Conservation (phyloP, 2,329 filamentous ascomycete genomes). For the Acrocalymma vagum region DNA sequence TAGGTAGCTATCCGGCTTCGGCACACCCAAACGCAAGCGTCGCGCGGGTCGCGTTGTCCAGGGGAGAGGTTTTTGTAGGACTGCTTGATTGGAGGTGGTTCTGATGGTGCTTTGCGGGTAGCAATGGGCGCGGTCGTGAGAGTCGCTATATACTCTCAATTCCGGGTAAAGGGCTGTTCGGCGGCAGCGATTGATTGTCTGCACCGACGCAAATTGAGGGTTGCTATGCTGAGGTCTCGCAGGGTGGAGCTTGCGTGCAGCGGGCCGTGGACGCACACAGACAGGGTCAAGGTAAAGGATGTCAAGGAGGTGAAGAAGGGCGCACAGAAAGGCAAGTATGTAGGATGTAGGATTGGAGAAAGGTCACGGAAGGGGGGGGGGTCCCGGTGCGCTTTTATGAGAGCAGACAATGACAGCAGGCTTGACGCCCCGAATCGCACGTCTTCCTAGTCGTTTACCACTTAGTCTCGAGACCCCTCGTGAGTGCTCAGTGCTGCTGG, state of each 20-base stretch:
- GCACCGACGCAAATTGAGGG: constrained; percentile 35
- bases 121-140: constrained; percentile 12
- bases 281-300: constrained; percentile 35
- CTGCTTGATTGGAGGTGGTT: constrained; percentile 3
- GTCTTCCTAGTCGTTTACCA: constrained; percentile 17
- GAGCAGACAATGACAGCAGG: too few relatives aligned
- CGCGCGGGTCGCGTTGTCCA: not conserved
- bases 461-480: constrained; percentile 30
- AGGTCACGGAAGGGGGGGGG: not conserved
- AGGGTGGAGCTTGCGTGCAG: constrained; percentile 7
- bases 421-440: constrained; percentile 14
- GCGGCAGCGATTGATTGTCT: constrained; percentile 35
- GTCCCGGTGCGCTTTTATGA: constrained; percentile 30
- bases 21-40: constrained; percentile 10
- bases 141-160: constrained; percentile 36
- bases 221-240: constrained; percentile 22
- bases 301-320: constrained; percentile 32
- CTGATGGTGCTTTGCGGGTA: constrained; percentile 9
- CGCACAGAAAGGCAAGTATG: constrained; percentile 4
- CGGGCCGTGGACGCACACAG: not conserved
- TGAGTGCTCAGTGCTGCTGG: constrained; percentile 15
- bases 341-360: constrained; percentile 1
- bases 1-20: constrained; percentile 12
- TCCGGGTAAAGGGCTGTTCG: constrained; percentile 49
- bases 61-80: not conserved